Percentiles rank a stretch among this genome's conserved stretches.
These are phyloP conservation scores for Zymoseptoria brevis DNA, from an alignment of 2,329 filamentous ascomycete species.

Conservation along the genomic window DNA sequence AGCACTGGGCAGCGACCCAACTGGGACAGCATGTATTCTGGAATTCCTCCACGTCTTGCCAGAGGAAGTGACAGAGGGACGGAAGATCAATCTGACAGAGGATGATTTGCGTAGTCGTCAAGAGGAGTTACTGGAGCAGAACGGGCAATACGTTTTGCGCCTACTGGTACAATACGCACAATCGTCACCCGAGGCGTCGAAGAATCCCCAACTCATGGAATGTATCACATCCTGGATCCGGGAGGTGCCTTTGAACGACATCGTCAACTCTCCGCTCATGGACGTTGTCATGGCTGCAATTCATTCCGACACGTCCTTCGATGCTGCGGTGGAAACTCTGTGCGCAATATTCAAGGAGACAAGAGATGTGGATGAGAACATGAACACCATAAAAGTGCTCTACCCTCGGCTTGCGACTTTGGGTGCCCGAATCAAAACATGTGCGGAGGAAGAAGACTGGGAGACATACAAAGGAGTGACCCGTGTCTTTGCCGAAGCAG, in stretches of 20 bases:
- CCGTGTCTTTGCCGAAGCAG: constrained; percentile 83
- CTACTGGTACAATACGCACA: constrained; percentile 85
- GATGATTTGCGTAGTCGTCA: constrained; percentile 85
- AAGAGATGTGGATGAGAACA: constrained; percentile 82
- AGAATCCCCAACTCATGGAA: constrained; percentile 84
- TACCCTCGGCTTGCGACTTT: constrained; percentile 74
- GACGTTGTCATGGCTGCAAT: constrained; percentile 72
- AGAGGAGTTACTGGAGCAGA: constrained; percentile 80
- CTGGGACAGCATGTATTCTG: constrained; percentile 77
- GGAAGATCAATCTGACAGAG: constrained; percentile 99
- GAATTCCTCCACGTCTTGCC: constrained; percentile 95
- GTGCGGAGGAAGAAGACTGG: constrained; percentile 70
- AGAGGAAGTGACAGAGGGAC: constrained; percentile 97
- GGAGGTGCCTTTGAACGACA: constrained; percentile 75
- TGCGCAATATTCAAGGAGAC: constrained; percentile 90
- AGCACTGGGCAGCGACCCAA: constrained; percentile 65
- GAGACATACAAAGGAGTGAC: constrained; percentile 85
- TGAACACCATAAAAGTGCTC: constrained; percentile 70
- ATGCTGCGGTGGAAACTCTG: constrained; percentile 84
- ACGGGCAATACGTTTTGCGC: constrained; percentile 77
- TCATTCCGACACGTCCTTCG: constrained; percentile 66
- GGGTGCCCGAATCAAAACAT: constrained; percentile 65
- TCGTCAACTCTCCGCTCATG: constrained; percentile 79
- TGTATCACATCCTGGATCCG: constrained; percentile 96
- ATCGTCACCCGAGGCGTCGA: constrained; percentile 79